Conservation (phyloP, 352 stramenopile species). For the Globisporangium canariense region DNA sequence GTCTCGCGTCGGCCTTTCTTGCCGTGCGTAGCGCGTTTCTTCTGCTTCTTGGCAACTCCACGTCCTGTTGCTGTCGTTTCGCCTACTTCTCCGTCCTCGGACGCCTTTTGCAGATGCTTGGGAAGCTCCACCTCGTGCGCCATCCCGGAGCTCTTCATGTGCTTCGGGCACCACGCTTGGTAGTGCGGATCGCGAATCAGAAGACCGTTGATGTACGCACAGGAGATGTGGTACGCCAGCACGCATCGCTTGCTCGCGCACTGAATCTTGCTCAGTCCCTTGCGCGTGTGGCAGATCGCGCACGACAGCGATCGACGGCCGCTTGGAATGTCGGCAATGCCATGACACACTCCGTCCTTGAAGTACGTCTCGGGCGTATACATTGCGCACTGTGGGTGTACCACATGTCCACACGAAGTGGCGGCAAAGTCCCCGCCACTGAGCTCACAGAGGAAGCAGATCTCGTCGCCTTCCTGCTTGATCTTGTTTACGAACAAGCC, state of each 20-base stretch:
- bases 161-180: conserved; percentile 69
- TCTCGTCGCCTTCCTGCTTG: conserved; percentile 64
- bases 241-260: conserved; percentile 65
- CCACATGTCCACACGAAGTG: conserved; percentile 54
- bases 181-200: conserved; percentile 66
- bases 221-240: conserved; percentile 65
- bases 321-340: conserved; percentile 47
- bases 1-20: conserved; percentile 31
- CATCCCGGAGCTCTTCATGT: conserved; percentile 73
- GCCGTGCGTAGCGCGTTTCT: conserved; percentile 9
- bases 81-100: conserved; percentile 18
- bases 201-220: conserved; percentile 67
- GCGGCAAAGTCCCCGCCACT: conserved; percentile 73
- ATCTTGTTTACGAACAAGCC: conserved; percentile 78
- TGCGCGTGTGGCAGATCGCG: conserved; percentile 52
- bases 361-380: conserved; percentile 86
- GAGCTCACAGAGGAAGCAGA: conserved; percentile 70
- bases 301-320: conserved; percentile 53
- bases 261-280: conserved; percentile 81
- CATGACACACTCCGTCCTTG: conserved; percentile 60
- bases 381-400: conserved; percentile 79
- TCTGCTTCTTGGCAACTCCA: conserved; percentile 11
- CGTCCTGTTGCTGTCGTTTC: conserved; percentile 15
- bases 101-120: conserved; percentile 47
- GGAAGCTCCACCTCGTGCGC: conserved; percentile 59